Base-by-base conservation (phyloP, 1,139 yeast genomes). In the Debaryomyces sp. region DNA sequence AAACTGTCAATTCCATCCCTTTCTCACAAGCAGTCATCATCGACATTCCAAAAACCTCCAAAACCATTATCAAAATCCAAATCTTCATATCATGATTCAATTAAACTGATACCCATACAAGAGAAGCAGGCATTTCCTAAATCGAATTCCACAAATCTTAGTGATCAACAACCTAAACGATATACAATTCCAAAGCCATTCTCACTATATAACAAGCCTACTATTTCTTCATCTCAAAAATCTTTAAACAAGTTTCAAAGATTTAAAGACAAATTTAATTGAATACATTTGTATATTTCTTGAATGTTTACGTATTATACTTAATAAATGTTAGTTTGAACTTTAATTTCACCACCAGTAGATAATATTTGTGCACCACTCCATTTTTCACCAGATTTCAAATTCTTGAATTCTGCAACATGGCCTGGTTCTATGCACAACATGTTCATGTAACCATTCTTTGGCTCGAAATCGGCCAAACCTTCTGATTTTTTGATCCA, bases 351-450 rank as follows among this genome's bases (percentile, higher is more conserved):
- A 6, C 80, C 81, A 3, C 77, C 76, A 40, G 64, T 42, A n/a
- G 62, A 56, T 48, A 72, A 54, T 26, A 56, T 63, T 56, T 73
- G 78, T n/a, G 67, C 60, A n/a, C 67, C 77, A 17, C 58, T 41
- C 96, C 96, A 92, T 53, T 77, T 77, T 52, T 77, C 78, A 46
- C 94, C 95, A 10, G 94, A 82, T 43, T 72, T 64, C 59, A 94
- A 75, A 17, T 67, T 70, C 39, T 81, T 73, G 64, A 88, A 87
- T 43, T 84, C 82, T 50, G 82, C 78, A 40, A 94, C 98, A 56
- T 85, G 78, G 35, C 99, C 99, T 2, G 97, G 95, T 68, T 94
- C 99, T 48, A 94, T 81, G 70, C 99, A 94, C 51, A 94, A 81
- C 98, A 94, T 92, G 44, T 85, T 76, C 57, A 84, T 78, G 73